A percentile compares a stretch with the other conserved stretches of the same genome.
These are phyloP conservation scores for Epichloe amarillans DNA, from an alignment of 2,329 filamentous ascomycete species.

Conservation along the genomic window DNA sequence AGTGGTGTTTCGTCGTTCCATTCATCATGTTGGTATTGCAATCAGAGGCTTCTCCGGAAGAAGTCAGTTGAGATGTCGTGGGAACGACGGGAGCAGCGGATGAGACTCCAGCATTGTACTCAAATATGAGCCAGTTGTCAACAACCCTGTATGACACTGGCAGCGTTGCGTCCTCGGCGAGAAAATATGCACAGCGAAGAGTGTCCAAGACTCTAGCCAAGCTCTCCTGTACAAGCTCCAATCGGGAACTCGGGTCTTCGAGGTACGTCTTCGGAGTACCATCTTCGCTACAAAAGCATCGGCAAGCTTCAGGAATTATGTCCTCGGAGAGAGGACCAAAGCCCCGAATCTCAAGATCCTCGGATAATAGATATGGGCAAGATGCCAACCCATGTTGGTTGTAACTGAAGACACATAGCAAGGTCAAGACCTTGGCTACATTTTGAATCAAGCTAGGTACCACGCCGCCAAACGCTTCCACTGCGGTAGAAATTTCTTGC, in stretches of 20 bases:
- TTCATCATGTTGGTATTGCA: background rate
- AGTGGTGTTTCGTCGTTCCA: background rate
- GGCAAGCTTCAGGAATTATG: conserved; percentile 25
- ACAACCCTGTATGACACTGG: conserved; percentile 22
- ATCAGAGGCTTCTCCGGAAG: background rate
- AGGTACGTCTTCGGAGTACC: conserved; percentile 27
- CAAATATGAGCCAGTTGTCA: conserved; percentile 19
- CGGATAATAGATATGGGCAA: conserved; percentile 36
- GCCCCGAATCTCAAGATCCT: conserved; percentile 35
- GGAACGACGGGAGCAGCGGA: background rate
- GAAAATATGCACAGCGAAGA: conserved; percentile 33
- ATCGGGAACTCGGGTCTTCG: conserved; percentile 17
- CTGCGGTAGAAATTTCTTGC: conserved; percentile 31
- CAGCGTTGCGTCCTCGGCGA: conserved; percentile 27
- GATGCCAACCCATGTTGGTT: conserved; percentile 23
- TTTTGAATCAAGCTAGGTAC: conserved; percentile 33
- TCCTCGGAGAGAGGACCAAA: conserved; percentile 28
- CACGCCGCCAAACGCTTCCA: conserved; percentile 30
- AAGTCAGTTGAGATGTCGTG: background rate
- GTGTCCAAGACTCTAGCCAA: conserved; percentile 35
- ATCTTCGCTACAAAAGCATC: conserved; percentile 22
- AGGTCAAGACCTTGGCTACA: conserved; percentile 32
- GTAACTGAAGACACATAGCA: conserved; percentile 32
- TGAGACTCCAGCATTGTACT: conserved; percentile 14
- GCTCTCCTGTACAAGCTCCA: conserved; percentile 22